phyloP scores from a whole-genome alignment of 345 rosid species.

The Camelina hispida region DNA sequence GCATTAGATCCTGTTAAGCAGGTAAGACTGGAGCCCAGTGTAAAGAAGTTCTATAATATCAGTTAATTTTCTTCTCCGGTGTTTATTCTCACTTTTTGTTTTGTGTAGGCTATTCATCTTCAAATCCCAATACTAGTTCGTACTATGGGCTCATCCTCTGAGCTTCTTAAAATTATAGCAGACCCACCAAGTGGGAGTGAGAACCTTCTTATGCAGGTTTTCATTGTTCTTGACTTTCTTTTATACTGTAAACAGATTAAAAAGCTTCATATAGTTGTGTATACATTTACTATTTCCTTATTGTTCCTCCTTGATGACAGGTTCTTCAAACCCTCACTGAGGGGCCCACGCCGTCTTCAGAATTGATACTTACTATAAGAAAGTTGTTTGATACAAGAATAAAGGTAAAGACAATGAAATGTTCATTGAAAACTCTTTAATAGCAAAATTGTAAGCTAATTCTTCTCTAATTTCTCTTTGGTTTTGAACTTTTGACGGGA shows the following conservation, averaged over 20 bases:
- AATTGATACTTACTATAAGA: conserved; percentile 70
- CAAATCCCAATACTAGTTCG: conserved; percentile 95
- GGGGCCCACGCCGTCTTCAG: conserved; percentile 75
- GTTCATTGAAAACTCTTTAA: conserved; percentile 16
- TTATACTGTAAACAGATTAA: conserved; percentile 9
- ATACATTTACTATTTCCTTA: conserved; percentile 33
- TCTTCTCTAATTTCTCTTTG: conserved; percentile 9
- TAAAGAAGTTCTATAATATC: conserved; percentile 17
- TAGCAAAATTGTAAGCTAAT: conserved; percentile 8
- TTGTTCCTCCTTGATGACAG: conserved; percentile 49
- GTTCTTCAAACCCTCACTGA: conserved; percentile 90
- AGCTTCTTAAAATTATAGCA: conserved; percentile 86
- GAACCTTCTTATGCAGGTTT: conserved; percentile 86
- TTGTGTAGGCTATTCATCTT: conserved; percentile 82
- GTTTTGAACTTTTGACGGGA: conserved; percentile 44
- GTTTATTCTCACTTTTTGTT: conserved; percentile 33
- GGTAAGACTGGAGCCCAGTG: conserved; percentile 52
- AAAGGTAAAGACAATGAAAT: conserved; percentile 59
- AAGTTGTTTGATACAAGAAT: conserved; percentile 86
- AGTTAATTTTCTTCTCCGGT: conserved; percentile 6
- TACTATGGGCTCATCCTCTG: conserved; percentile 92
- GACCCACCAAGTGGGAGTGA: conserved; percentile 95
- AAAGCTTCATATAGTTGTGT: conserved; percentile 2
- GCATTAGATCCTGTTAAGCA: conserved; percentile 76
- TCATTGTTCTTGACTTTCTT: conserved; percentile 19